These are phyloP conservation scores for Ballota nigra DNA, from an alignment of 257 asterid genomes.

Conservation along the genomic window DNA sequence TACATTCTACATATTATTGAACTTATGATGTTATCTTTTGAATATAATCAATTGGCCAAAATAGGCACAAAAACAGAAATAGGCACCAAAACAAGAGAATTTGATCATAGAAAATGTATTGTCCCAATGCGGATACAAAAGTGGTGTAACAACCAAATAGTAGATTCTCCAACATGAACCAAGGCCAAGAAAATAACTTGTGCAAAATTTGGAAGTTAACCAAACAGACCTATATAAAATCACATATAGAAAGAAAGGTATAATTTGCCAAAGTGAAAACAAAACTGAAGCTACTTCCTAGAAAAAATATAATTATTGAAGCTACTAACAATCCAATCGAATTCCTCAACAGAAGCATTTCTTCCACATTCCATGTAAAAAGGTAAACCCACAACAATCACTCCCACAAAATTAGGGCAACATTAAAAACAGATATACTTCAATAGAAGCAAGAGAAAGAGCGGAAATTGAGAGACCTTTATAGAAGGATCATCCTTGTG, in stretches of 20 bases:
- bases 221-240: background rate
- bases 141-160: no score
- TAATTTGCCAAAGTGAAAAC: background rate
- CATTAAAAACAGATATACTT: background rate
- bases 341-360: background rate
- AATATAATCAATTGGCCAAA: no score
- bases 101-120: no score
- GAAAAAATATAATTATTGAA: background rate
- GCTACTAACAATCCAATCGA: background rate
- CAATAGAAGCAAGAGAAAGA: background rate
- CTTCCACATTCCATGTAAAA: constrained; percentile 14
- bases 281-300: background rate
- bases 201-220: background rate
- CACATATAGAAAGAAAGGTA: background rate
- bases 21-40: no score
- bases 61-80: no score
- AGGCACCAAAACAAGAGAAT: no score
- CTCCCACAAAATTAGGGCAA: background rate
- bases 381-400: background rate
- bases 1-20: no score
- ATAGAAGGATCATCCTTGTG: constrained; percentile 66
- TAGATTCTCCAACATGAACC: background rate
- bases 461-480: constrained; percentile 45
- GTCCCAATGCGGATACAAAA: no score
- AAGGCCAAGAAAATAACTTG: background rate